Percentiles rank a stretch among this genome's conserved stretches.
Evolutionary conservation across 73 alveolate species (phyloP).

Genomic region (Symbiodinium pilosum): DNA sequence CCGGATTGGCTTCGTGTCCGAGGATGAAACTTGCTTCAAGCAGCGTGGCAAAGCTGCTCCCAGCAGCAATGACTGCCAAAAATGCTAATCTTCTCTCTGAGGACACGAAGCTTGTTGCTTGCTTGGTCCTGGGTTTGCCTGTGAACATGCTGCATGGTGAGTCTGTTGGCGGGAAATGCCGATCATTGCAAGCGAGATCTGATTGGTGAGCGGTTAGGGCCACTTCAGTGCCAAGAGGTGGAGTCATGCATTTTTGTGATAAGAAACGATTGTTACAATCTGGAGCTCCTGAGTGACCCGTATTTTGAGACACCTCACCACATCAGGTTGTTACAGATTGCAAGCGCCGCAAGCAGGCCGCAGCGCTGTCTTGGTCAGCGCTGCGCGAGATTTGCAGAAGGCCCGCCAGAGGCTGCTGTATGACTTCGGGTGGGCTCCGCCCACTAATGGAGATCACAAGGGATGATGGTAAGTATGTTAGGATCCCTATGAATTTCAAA

Average conservation of each 20-base stretch:
- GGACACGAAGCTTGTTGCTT: background rate
- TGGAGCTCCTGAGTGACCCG: background rate
- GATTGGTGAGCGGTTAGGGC: too few species aligned
- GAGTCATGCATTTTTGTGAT: background rate
- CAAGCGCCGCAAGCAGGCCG: background rate
- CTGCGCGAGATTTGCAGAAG: background rate
- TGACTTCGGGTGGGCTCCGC: background rate
- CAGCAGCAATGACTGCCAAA: constrained; percentile 12
- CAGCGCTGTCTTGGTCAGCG: background rate
- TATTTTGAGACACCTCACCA: too few species aligned
- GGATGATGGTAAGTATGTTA: too few species aligned
- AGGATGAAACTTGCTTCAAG: background rate
- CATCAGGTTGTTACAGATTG: background rate
- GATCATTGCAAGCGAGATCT: background rate
- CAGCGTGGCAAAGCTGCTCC: background rate
- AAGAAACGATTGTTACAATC: background rate
- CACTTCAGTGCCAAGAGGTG: too few species aligned
- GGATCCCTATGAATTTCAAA: too few species aligned
- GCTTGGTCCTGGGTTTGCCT: background rate
- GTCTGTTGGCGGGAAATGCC: background rate
- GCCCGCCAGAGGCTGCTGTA: background rate
- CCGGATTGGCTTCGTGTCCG: background rate
- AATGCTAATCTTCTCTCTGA: constrained; percentile 12
- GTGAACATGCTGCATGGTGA: background rate
- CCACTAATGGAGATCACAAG: too few species aligned